Evolutionary conservation across 805 yeast genomes (phyloP).

Genomic region (Metschnikowia aberdeeniae): DNA sequence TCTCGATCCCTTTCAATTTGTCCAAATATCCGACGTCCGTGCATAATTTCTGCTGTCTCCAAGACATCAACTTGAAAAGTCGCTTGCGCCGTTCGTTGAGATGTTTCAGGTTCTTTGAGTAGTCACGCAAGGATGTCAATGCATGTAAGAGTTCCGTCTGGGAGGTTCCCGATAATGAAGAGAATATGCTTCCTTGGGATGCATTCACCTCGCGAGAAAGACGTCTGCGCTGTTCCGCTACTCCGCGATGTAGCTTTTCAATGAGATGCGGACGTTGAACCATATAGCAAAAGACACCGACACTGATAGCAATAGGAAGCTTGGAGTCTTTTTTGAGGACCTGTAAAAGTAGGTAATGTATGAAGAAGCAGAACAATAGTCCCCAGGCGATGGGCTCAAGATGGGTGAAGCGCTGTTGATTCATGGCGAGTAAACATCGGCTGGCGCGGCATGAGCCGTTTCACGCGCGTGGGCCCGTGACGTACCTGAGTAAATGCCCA

Average conservation of each 20-base stretch:
- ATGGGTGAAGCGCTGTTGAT: neutral
- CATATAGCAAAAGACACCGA: neutral
- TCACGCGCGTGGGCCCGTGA: no score
- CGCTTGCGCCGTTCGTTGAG: constrained; percentile 45
- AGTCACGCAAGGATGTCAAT: constrained; percentile 44
- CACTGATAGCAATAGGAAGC: neutral
- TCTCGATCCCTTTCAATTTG: constrained; percentile 50
- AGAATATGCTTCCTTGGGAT: neutral
- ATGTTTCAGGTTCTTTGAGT: constrained; percentile 34
- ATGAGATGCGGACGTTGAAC: neutral
- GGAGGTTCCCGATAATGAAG: constrained; percentile 18
- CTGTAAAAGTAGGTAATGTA: neutral
- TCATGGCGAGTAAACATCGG: neutral
- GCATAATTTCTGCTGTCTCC: constrained; percentile 55
- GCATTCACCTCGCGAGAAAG: neutral
- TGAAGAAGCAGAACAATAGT: neutral
- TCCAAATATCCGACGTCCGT: constrained; percentile 49
- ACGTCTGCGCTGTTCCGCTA: constrained; percentile 1
- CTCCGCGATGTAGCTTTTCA: neutral
- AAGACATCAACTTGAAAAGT: constrained; percentile 44
- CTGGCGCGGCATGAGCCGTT: neutral
- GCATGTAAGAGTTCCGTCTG: constrained; percentile 38
- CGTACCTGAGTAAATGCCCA: no score
- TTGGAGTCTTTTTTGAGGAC: neutral
- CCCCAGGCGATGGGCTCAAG: neutral